A percentile compares a stretch with the other conserved stretches of the same genome.
Conservation (phyloP, 805 yeast genomes). For the Nakazawaea wyomingensis region DNA sequence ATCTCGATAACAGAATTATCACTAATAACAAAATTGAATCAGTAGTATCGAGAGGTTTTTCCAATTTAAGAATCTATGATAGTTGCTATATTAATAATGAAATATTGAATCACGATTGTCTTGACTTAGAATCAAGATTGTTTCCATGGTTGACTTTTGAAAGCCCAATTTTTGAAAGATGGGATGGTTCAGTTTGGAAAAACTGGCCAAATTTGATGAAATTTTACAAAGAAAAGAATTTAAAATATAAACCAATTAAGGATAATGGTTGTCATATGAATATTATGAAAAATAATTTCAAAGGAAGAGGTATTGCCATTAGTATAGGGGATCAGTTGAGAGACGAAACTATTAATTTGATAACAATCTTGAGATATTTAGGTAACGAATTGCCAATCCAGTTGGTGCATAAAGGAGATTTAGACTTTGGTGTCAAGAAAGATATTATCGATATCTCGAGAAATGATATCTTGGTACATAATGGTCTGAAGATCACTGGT, state of each 20-base stretch:
- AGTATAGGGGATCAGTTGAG: slow-evolving; percentile 43
- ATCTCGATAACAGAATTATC: neutral
- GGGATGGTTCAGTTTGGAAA: slow-evolving; percentile 26
- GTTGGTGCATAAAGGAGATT: slow-evolving; percentile 38
- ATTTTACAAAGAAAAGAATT: slow-evolving; percentile 15
- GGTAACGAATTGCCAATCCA: slow-evolving; percentile 47
- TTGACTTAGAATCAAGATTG: slow-evolving; percentile 31
- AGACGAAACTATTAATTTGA: slow-evolving; percentile 41
- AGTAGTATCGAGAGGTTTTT: slow-evolving; percentile 31
- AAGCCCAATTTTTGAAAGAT: slow-evolving; percentile 35
- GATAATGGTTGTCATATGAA: slow-evolving; percentile 27
- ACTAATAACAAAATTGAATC: slow-evolving; percentile 8
- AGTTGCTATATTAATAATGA: slow-evolving; percentile 31
- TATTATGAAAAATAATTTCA: slow-evolving; percentile 22
- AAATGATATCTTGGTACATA: slow-evolving; percentile 12
- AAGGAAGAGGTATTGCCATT: slow-evolving; percentile 51
- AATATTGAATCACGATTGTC: slow-evolving; percentile 18
- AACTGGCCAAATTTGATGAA: slow-evolving; percentile 27
- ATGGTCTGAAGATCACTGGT: slow-evolving; percentile 18
- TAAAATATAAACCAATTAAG: slow-evolving; percentile 12
- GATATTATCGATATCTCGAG: slow-evolving; percentile 33
- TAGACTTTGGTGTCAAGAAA: slow-evolving; percentile 28
- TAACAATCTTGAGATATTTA: slow-evolving; percentile 44
- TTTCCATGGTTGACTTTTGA: slow-evolving; percentile 37
- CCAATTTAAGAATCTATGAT: slow-evolving; percentile 40